Base-by-base conservation (phyloP, 1,139 yeast species). In the Pichia sp. region DNA sequence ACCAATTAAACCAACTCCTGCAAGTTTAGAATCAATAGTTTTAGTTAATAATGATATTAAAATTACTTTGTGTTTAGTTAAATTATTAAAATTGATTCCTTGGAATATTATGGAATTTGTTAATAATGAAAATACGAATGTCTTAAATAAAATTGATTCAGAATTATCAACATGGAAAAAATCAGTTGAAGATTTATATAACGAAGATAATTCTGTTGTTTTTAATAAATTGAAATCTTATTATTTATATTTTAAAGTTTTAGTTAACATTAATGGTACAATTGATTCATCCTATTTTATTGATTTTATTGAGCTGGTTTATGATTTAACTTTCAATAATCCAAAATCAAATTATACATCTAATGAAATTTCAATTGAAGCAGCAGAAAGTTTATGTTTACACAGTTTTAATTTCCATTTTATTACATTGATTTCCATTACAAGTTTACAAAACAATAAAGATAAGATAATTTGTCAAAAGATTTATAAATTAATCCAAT, bases 361-460 rank as follows among this genome's bases (percentile, higher is more conserved):
- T 5, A 33, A 37, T 31, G 54, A 51, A 14, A 37, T 53, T 8
- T 51, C 55, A 14, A 38, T 51, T 21, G 49, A 48, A 30, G 52
- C 50, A 25, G 48, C 56, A 2, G 59, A 57, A 36, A 43, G 40
- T 37, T 40, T 57, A 27, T 46, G 58, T 32, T 48, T 55, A 26
- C 57, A 55, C 38, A 54, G 60, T 41, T 57, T 57, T 45, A 56
- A 57, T 39, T 55, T 57, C 38, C 61, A 57, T 39, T 44, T 57
- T 23, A 23, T 56, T 31, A 50, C 50, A 11, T 41, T 57, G 38
- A 40, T 56, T 24, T 48, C 59, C 13, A 47, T 57, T 6, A 47
- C 48, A 14, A 42, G 38, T 15, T 42, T 57, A 22, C 48, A 50
- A 20, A 46, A 47, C 15, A 32, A 44, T 3, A 37, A 37, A n/a